A percentile compares a stretch with the other conserved stretches of the same genome.
These are phyloP conservation scores for Ophiostoma piceae DNA, from an alignment of 2,329 filamentous ascomycete genomes.

Conservation along the genomic window DNA sequence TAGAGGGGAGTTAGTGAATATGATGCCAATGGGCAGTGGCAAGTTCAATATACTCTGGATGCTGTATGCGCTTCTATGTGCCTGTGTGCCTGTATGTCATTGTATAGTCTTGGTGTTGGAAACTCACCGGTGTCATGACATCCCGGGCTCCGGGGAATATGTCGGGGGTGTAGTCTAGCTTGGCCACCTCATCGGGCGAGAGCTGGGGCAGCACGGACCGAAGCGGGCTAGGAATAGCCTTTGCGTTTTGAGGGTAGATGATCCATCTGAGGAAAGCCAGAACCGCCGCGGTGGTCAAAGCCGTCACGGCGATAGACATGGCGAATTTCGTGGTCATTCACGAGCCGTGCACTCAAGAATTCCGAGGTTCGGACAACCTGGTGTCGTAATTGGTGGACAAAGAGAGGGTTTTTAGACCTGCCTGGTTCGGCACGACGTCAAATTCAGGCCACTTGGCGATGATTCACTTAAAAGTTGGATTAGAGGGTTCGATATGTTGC, in stretches of 20 bases:
- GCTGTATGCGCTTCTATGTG: background rate
- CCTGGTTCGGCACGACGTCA: background rate
- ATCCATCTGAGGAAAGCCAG: conserved; percentile 28
- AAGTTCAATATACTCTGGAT: conserved; percentile 4
- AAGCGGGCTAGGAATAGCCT: conserved; percentile 29
- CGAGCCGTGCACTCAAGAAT: background rate
- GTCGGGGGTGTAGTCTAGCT: conserved; percentile 56
- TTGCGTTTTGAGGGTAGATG: conserved; percentile 29
- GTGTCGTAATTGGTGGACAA: background rate
- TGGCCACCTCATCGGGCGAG: conserved; percentile 28
- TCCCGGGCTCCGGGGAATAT: conserved; percentile 68
- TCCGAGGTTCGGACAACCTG: background rate
- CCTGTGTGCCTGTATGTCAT: background rate
- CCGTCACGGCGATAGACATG: conserved; percentile 21
- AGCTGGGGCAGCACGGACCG: conserved; percentile 29
- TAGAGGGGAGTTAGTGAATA: conserved; percentile 29
- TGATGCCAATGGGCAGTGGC: conserved; percentile 10
- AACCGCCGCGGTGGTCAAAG: conserved; percentile 27
- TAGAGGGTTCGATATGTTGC: background rate
- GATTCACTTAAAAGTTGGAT: background rate
- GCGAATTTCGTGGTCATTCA: background rate
- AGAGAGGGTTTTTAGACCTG: background rate
- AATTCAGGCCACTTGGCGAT: background rate
- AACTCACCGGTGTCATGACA: conserved; percentile 57
- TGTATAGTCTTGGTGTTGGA: background rate